Conservation (phyloP, 768 basidiomycete species). For the Tylopilus sp. region DNA sequence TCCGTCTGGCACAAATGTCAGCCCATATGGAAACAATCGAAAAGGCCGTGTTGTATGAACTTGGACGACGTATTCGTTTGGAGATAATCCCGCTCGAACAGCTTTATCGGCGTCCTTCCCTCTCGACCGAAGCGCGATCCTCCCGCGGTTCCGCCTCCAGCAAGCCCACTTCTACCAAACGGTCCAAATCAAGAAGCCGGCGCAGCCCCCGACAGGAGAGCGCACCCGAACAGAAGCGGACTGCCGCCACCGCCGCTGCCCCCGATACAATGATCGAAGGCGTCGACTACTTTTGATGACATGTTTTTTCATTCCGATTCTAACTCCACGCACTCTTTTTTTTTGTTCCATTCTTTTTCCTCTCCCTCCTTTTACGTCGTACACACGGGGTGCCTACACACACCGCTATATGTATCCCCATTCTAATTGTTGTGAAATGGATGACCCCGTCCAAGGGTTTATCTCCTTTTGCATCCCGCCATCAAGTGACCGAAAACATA, state of each 20-base stretch:
- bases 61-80: conserved; percentile 31
- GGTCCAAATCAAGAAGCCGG: conserved; percentile 7
- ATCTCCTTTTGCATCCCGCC: conserved; percentile 4
- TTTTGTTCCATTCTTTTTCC: background rate
- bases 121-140: background rate
- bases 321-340: background rate
- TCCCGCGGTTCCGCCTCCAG: conserved; percentile 3
- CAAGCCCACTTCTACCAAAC: conserved; percentile 1
- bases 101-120: conserved; percentile 16
- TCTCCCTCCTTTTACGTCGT: background rate
- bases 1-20: conserved; percentile 33
- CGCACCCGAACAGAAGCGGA: background rate
- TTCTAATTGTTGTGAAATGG: conserved; percentile 1
- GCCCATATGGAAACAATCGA: conserved; percentile 40
- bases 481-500: background rate
- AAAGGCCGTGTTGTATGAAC: conserved; percentile 31
- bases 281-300: conserved; percentile 31
- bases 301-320: conserved; percentile 17
- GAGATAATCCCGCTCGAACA: conserved; percentile 19
- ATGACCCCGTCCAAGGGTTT: background rate
- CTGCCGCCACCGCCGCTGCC: background rate
- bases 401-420: conserved; percentile 9
- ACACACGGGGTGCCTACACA: background rate
- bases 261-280: conserved; percentile 25
- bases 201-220: background rate